A percentile compares a stretch with the other conserved stretches of the same genome.
Evolutionary conservation across 2,329 filamentous ascomycete genomes (phyloP).

Genomic region (Paraconiothyrium brasiliense): DNA sequence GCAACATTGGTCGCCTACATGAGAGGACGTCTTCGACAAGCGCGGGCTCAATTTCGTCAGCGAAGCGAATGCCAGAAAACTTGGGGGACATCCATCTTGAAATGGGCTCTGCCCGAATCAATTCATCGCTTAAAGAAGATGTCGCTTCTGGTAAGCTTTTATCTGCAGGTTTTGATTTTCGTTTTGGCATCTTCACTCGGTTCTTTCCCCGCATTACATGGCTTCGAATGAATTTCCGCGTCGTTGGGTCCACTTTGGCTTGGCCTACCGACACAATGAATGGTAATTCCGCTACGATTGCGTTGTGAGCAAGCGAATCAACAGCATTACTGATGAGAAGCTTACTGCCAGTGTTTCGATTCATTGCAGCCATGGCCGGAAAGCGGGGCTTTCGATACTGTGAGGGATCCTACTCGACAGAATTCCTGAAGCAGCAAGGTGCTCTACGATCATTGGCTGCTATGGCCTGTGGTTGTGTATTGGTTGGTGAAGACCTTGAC

Average conservation of each 20-base stretch:
- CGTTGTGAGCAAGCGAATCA: neutral
- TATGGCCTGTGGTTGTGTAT: neutral
- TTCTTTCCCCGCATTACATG: constrained; percentile 11
- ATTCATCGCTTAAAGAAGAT: neutral
- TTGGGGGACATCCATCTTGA: constrained; percentile 3
- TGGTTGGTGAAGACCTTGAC: neutral
- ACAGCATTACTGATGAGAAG: neutral
- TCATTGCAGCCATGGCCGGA: neutral
- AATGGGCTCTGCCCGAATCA: neutral
- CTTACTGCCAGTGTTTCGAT: neutral
- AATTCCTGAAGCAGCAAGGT: neutral
- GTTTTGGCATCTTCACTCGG: neutral
- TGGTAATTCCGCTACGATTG: neutral
- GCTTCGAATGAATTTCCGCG: constrained; percentile 1
- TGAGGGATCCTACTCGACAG: neutral
- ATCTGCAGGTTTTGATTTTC: neutral
- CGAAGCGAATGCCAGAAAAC: constrained; percentile 7
- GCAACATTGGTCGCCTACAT: neutral
- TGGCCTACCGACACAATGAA: constrained; percentile 5
- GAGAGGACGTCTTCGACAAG: constrained; percentile 1
- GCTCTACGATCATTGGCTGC: neutral
- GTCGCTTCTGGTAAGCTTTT: neutral
- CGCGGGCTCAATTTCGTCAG: neutral
- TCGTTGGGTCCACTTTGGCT: neutral
- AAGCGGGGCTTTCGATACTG: neutral